Evolutionary conservation across 2,329 filamentous ascomycete genomes (phyloP).

Genomic region (Aspergillus sp.): DNA sequence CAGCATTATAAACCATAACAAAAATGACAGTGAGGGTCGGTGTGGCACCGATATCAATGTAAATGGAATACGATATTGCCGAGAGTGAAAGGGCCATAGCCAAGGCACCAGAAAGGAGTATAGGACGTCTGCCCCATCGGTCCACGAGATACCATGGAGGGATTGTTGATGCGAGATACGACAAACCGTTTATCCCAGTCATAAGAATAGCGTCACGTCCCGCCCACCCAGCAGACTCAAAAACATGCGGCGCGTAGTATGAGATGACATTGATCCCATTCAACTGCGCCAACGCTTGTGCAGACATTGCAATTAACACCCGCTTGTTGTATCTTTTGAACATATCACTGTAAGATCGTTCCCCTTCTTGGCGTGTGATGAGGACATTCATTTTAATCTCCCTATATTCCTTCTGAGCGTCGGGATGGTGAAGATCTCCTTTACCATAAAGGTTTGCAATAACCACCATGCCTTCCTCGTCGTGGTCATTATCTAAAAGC

Average conservation of each 20-base stretch:
- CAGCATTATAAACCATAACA: conserved; percentile 97
- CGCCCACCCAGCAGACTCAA: conserved; percentile 94
- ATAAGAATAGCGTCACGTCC: conserved; percentile 90
- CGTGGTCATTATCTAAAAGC: conserved; percentile 95
- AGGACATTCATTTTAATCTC: conserved; percentile 99
- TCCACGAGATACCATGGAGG: conserved; percentile 98
- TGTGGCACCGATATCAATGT: conserved; percentile 73
- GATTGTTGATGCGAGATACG: conserved; percentile 87
- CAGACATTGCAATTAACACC: conserved; percentile 98
- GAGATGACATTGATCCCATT: conserved; percentile 99
- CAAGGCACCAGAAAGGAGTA: conserved; percentile 83
- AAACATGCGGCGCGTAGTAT: conserved; percentile 95
- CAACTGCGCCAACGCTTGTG: conserved; percentile 89
- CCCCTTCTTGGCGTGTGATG: conserved; percentile 88
- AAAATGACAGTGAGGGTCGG: conserved; percentile 85
- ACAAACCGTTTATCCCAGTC: conserved; percentile 93
- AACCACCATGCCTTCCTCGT: conserved; percentile 96
- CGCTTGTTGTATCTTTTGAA: conserved; percentile 88
- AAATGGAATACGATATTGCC: conserved; percentile 92
- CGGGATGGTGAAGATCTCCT: conserved; percentile 89
- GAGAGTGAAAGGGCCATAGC: conserved; percentile 88
- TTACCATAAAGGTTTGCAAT: conserved; percentile 97
- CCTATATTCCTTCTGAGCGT: conserved; percentile 92
- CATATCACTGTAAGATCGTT: conserved; percentile 90
- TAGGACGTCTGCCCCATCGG: conserved; percentile 82